Evolutionary conservation across 805 yeast species (phyloP).

Genomic region (Candida incommunis): DNA sequence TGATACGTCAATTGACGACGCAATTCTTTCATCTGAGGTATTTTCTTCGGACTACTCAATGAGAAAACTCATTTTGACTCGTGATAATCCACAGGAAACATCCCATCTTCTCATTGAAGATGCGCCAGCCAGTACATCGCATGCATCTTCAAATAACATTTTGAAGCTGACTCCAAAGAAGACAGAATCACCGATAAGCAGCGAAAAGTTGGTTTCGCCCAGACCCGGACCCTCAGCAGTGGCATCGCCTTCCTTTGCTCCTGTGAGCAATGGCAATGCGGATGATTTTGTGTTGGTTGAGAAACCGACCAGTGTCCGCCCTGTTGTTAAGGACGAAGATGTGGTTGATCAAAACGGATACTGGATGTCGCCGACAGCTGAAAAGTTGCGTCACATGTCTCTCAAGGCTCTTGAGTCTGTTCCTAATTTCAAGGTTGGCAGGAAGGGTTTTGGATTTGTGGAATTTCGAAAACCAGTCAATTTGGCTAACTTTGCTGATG

Average conservation of each 20-base stretch:
- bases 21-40: neutral
- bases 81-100: neutral
- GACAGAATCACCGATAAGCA: neutral
- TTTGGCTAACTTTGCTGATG: constrained; percentile 47
- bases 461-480: constrained; percentile 76
- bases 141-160: neutral
- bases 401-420: constrained; percentile 53
- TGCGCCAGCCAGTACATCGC: neutral
- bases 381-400: constrained; percentile 44
- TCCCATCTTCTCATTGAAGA: neutral
- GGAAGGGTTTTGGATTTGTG: constrained; percentile 61
- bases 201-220: neutral
- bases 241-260: neutral
- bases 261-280: neutral
- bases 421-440: constrained; percentile 58
- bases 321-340: constrained; percentile 21
- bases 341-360: constrained; percentile 59
- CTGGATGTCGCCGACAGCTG: constrained; percentile 71
- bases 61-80: neutral
- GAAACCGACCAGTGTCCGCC: neutral
- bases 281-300: neutral
- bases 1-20: constrained; percentile 2
- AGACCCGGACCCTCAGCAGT: neutral
- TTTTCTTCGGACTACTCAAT: neutral
- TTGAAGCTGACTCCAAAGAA: neutral